These are phyloP conservation scores for Tetrahymena malaccensis DNA, from an alignment of 73 alveolate genomes.

Conservation along the genomic window DNA sequence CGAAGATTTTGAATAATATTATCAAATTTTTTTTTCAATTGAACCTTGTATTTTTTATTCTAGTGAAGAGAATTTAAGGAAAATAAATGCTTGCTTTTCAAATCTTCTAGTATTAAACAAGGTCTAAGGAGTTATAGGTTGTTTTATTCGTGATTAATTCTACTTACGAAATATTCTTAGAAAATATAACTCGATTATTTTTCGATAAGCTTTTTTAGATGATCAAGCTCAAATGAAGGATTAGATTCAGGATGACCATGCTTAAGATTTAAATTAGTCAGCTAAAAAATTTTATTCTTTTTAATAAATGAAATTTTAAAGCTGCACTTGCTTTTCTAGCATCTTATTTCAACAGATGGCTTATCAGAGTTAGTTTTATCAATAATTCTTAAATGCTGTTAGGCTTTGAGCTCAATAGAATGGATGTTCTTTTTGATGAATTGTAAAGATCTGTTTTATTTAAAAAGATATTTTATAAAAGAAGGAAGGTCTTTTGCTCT, in stretches of 20 bases:
- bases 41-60: not conserved
- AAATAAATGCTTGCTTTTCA: not conserved
- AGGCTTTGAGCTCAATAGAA: not conserved
- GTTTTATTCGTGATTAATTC: not conserved
- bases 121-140: not conserved
- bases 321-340: not conserved
- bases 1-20: not conserved
- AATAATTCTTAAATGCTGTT: not conserved
- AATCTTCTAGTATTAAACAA: not conserved
- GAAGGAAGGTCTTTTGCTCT: not conserved
- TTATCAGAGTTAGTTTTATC: not conserved
- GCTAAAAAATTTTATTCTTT: not conserved
- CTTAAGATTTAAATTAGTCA: not conserved
- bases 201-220: not conserved
- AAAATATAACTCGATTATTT: not conserved
- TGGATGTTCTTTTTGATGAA: not conserved
- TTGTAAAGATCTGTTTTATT: not conserved
- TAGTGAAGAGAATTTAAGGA: not conserved
- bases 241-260: not conserved
- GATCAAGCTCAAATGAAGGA: not conserved
- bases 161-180: not conserved
- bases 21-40: not conserved
- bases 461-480: not conserved
- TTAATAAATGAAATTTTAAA: not conserved
- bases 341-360: not conserved